Conservation (phyloP, 1,284 basidiomycete genomes). For the Caloboletus firmus region DNA sequence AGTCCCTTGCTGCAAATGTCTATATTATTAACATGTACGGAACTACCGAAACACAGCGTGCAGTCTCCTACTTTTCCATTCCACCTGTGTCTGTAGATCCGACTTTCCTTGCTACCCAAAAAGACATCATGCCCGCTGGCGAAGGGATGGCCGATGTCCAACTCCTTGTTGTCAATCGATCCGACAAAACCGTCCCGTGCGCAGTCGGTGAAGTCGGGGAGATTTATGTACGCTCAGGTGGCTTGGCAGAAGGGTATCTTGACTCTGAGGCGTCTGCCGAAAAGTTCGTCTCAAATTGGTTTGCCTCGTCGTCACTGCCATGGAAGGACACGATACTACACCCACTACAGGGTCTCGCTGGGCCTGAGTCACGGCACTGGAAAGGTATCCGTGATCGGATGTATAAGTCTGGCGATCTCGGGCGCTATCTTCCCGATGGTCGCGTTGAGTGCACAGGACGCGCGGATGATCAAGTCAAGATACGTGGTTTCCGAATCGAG, state of each 20-base stretch:
- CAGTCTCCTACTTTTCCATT: conserved; percentile 96
- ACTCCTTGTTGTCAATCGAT: conserved; percentile 94
- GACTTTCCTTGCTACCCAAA: conserved; percentile 92
- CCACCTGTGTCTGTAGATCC: conserved; percentile 83
- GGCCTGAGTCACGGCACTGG: conserved; percentile 81
- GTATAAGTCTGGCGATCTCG: conserved; percentile 97
- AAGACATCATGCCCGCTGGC: conserved; percentile 98
- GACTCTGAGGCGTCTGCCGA: conserved; percentile 82
- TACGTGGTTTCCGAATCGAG: conserved; percentile 99
- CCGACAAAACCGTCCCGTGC: conserved; percentile 86
- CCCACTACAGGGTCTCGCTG: conserved; percentile 54
- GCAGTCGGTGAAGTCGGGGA: conserved; percentile 97
- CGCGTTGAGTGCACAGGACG: conserved; percentile 97
- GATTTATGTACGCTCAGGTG: conserved; percentile 97
- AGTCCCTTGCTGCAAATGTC: conserved; percentile 91
- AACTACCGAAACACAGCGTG: conserved; percentile 98
- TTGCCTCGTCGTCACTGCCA: conserved; percentile 52
- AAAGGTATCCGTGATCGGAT: conserved; percentile 97
- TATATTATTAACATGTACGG: conserved; percentile 99
- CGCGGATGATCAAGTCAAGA: conserved; percentile 99
- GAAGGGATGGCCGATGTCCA: conserved; percentile 99
- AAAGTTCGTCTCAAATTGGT: conserved; percentile 96
- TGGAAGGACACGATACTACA: conserved; percentile 73
- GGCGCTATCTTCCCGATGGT: conserved; percentile 91
- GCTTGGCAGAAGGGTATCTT: conserved; percentile 94